These are phyloP conservation scores for Kurtzmaniella fragi DNA, from an alignment of 805 yeast species.

Conservation along the genomic window DNA sequence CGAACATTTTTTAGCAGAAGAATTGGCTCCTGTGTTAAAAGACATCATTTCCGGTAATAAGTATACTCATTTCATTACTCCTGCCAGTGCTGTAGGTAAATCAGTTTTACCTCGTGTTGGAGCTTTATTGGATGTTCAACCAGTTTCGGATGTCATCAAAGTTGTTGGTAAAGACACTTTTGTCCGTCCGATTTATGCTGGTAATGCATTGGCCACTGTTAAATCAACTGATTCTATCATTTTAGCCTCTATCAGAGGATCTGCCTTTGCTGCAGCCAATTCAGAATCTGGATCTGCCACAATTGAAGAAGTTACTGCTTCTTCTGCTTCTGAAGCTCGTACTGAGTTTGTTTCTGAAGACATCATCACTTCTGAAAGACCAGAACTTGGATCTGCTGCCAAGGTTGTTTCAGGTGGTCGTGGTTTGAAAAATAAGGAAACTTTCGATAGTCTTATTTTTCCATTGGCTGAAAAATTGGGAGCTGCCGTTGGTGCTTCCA, in stretches of 20 bases:
- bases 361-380: constrained; percentile 74
- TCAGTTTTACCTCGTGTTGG: constrained; percentile 82
- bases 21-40: constrained; percentile 62
- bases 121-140: constrained; percentile 81
- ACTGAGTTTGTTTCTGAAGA: constrained; percentile 73
- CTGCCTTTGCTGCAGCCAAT: constrained; percentile 59
- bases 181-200: constrained; percentile 93
- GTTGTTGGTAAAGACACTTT: constrained; percentile 67
- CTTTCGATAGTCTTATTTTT: constrained; percentile 67
- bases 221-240: constrained; percentile 61
- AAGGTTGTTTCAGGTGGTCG: constrained; percentile 90
- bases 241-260: constrained; percentile 74
- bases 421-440: constrained; percentile 85
- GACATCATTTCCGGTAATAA: constrained; percentile 34
- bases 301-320: constrained; percentile 43
- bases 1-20: constrained; percentile 75
- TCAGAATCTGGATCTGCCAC: constrained; percentile 37
- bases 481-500: constrained; percentile 96
- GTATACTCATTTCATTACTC: constrained; percentile 70
- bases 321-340: constrained; percentile 32
- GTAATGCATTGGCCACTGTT: constrained; percentile 85
- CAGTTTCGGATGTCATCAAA: constrained; percentile 74
- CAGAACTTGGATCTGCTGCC: constrained; percentile 82
- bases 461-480: constrained; percentile 81
- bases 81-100: constrained; percentile 87